A percentile compares a stretch with the other conserved stretches of the same genome.
Evolutionary conservation across 495 filamentous ascomycete species (phyloP).

Genomic region (Penicillium waksmanii): DNA sequence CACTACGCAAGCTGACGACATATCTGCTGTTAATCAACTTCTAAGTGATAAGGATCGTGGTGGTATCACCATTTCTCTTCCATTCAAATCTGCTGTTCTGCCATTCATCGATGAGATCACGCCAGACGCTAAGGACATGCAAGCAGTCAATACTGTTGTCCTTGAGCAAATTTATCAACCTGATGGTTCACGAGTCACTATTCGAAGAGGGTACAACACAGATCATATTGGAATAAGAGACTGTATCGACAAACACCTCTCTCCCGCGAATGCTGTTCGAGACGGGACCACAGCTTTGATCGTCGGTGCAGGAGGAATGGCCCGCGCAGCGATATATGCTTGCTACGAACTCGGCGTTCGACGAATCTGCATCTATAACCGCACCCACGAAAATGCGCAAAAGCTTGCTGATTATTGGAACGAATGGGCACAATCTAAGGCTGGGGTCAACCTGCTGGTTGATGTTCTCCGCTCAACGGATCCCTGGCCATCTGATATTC

Average conservation of each 20-base stretch:
- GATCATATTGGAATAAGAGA: conserved; percentile 68
- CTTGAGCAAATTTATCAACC: conserved; percentile 37
- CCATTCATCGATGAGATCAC: conserved; percentile 62
- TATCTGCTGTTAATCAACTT: conserved; percentile 60
- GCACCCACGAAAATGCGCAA: conserved; percentile 57
- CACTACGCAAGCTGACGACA: conserved; percentile 52
- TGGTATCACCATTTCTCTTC: conserved; percentile 65
- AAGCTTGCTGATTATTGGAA: conserved; percentile 49
- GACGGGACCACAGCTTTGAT: conserved; percentile 56
- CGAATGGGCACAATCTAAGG: conserved; percentile 24
- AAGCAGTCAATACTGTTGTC: conserved; percentile 70
- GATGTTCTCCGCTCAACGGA: conserved; percentile 49
- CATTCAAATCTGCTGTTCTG: conserved; percentile 66
- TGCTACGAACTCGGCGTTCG: conserved; percentile 58
- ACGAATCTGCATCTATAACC: conserved; percentile 65
- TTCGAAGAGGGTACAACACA: conserved; percentile 63
- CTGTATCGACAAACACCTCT: conserved; percentile 61
- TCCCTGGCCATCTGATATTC: conserved; percentile 53
- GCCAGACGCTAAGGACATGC: conserved; percentile 61
- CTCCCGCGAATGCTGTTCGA: conserved; percentile 44
- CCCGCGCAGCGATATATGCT: conserved; percentile 65
- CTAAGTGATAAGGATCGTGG: conserved; percentile 59
- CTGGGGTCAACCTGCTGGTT: conserved; percentile 47
- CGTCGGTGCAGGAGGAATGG: conserved; percentile 65
- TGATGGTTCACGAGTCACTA: conserved; percentile 32